Evolutionary conservation across 148 eudicot species (phyloP), one percentile per base, ranked within the genome.

Genomic region (Selenicereus undatus): DNA sequence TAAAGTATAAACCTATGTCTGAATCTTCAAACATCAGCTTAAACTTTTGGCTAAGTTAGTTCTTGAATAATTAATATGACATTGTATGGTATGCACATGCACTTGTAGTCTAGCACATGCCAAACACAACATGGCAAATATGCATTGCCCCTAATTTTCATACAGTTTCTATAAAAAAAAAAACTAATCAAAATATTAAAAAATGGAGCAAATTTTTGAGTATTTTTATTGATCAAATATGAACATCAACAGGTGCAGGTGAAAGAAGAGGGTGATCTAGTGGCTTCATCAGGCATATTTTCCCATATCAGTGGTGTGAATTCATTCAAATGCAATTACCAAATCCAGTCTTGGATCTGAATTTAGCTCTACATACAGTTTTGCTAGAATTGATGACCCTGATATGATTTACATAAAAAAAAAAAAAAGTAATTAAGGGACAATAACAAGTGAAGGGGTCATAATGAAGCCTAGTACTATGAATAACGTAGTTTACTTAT

Each of bases 291-390:
- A 6, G 97, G 91, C 75, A 89, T 96, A 64, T 92, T 92, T 84
- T 89, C 98, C 54, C 95, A 93, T 35, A 85, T 92, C 1, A 92
- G 90, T 71, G 98, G 92, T 51, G 91, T 93, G 65, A 93, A 91
- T 82, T 92, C 99, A 18, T 93, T 93, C 88, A 92, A 92, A 79
- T 92, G 91, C 88, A 89, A 86, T 85, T 91, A 92, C 78, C 90
- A 93, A 30, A 86, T 93, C 42, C 99, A 88, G 69, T 92, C 98
- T 56, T 93, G 97, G 99, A 89, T 88, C 73, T 93, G 84, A 88
- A 18, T 48, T 48, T 24, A 52, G 30, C 1, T 52, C 36, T 50
- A 48, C 35, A 27, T 18, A n/a, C 17, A 32, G 22, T 62, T 5
- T 58, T 62, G 11, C 26, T 26, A 4, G 71, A 77, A 70, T 10